Conservation (phyloP, 768 basidiomycete genomes). For the Trametes coccinea region DNA sequence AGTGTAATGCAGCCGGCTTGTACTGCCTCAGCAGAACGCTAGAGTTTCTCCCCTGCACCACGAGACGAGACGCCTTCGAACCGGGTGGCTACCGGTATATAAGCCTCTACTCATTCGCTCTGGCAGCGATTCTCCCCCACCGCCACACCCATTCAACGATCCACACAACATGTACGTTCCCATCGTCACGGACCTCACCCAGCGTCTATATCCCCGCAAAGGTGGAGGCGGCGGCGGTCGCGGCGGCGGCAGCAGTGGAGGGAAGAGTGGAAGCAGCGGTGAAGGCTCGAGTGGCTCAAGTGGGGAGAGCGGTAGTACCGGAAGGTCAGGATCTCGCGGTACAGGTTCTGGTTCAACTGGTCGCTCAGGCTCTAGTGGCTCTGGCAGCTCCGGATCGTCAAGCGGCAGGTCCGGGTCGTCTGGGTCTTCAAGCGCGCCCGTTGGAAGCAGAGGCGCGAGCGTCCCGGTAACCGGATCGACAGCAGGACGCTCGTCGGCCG, state of each 20-base stretch:
- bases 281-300: neutral
- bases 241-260: slow-evolving; percentile 18
- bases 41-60: no score
- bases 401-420: no score
- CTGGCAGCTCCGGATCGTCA: neutral
- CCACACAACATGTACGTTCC: slow-evolving; percentile 24
- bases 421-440: neutral
- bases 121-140: neutral
- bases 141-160: neutral
- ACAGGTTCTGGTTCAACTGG: neutral
- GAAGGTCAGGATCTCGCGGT: slow-evolving; percentile 3
- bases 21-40: neutral
- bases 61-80: no score
- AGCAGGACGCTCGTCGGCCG: slow-evolving; percentile 22
- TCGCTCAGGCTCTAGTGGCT: neutral
- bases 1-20: neutral
- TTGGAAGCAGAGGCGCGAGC: slow-evolving; percentile 11
- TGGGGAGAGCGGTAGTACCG: slow-evolving; percentile 1
- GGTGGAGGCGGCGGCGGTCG: slow-evolving; percentile 25
- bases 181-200: slow-evolving; percentile 12
- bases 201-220: slow-evolving; percentile 23
- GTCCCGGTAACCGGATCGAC: slow-evolving; percentile 28
- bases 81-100: neutral
- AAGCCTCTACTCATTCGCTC: neutral
- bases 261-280: slow-evolving; percentile 1